Percentiles rank a stretch among this genome's conserved stretches.
These are phyloP conservation scores for Stropharia rugosoannulata DNA, from an alignment of 768 basidiomycete species.

Conservation along the genomic window DNA sequence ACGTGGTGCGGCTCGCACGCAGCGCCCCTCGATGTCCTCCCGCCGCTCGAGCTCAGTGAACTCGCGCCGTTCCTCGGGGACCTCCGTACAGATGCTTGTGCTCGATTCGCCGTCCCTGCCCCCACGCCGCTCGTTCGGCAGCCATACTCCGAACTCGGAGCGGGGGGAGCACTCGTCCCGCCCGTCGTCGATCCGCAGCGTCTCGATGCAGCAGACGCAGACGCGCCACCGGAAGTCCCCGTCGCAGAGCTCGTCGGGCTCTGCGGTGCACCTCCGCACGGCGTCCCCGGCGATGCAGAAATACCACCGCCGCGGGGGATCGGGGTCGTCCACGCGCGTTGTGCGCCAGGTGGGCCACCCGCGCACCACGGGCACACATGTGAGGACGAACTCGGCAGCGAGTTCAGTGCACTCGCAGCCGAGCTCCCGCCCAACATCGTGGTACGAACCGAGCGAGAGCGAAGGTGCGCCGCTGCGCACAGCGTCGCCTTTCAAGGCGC, in stretches of 20 bases:
- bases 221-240: conserved; percentile 69
- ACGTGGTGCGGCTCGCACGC: conserved; percentile 48
- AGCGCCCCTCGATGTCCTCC: conserved; percentile 75
- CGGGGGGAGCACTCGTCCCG: conserved; percentile 74
- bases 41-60: conserved; percentile 90
- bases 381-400: conserved; percentile 71
- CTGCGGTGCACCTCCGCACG: conserved; percentile 53
- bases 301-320: conserved; percentile 76
- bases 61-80: conserved; percentile 66
- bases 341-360: conserved; percentile 55
- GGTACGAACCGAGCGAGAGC: conserved; percentile 71
- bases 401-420: conserved; percentile 76
- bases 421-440: conserved; percentile 77
- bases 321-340: conserved; percentile 81
- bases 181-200: conserved; percentile 85
- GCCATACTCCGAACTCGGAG: conserved; percentile 88
- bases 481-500: conserved; percentile 60
- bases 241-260: conserved; percentile 75
- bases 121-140: conserved; percentile 71
- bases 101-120: conserved; percentile 64
- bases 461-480: conserved; percentile 53
- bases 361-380: conserved; percentile 47
- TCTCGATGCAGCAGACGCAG: conserved; percentile 48
- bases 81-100: conserved; percentile 48
- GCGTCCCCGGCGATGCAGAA: conserved; percentile 73